Percentiles rank a stretch among this genome's conserved stretches.
phyloP scores from a whole-genome alignment of 2,329 filamentous ascomycete genomes.

The Trichoderma citrinoviride region DNA sequence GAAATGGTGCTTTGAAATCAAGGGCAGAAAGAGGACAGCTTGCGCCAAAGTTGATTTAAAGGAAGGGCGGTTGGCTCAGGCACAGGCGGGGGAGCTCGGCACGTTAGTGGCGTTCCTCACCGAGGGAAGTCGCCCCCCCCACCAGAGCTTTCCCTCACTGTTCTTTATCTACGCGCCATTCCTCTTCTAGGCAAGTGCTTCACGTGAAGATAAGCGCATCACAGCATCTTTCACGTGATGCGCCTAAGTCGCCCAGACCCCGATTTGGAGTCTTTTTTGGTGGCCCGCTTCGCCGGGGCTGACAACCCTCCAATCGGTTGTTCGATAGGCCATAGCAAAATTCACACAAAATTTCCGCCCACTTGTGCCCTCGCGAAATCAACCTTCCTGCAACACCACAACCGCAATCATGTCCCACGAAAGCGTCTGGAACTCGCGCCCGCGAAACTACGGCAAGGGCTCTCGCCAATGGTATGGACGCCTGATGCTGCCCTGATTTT shows the following conservation, averaged over 20 bases:
- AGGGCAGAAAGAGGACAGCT: conserved; percentile 22
- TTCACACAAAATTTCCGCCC: conserved; percentile 43
- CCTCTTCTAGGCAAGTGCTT: background rate
- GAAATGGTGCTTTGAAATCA: conserved; percentile 22
- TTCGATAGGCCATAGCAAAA: conserved; percentile 32
- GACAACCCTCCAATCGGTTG: conserved; percentile 39
- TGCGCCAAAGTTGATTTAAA: conserved; percentile 5
- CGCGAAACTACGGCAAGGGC: conserved; percentile 96
- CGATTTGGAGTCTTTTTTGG: background rate
- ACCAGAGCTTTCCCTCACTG: background rate
- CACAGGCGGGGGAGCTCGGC: conserved; percentile 13
- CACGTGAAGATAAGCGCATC: conserved; percentile 21
- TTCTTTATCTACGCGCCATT: background rate
- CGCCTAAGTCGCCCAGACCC: background rate
- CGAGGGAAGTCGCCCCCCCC: background rate
- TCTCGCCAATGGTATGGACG: conserved; percentile 81
- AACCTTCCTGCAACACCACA: conserved; percentile 31
- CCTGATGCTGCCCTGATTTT: conserved; percentile 7
- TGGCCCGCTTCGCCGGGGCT: conserved; percentile 35
- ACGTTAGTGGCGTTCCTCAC: conserved; percentile 13
- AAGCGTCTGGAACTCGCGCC: conserved; percentile 98
- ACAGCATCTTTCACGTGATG: conserved; percentile 25
- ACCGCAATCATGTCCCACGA: conserved; percentile 68
- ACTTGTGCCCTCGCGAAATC: conserved; percentile 36
- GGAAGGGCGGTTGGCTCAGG: conserved; percentile 9